Percentiles rank a stretch among this genome's conserved stretches.
These are phyloP conservation scores for Cytospora leucostoma DNA, from an alignment of 2,329 filamentous ascomycete species.

Conservation along the genomic window DNA sequence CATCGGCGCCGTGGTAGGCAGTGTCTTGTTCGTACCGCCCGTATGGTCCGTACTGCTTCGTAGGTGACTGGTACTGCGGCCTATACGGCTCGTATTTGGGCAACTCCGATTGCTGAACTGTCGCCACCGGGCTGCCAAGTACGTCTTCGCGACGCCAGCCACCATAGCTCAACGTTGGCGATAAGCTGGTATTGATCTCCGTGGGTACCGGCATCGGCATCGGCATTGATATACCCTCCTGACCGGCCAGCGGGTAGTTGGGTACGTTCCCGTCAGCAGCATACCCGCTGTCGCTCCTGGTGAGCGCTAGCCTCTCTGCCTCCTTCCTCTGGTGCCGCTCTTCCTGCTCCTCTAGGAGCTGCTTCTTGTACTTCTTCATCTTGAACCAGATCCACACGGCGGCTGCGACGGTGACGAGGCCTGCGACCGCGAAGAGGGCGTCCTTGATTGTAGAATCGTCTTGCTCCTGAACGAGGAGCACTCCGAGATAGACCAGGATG, in stretches of 20 bases:
- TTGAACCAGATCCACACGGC: conserved; percentile 41
- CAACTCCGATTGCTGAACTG: background rate
- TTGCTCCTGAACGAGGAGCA: conserved; percentile 37
- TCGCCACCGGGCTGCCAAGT: background rate
- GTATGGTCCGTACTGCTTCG: background rate
- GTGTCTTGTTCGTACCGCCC: conserved; percentile 8
- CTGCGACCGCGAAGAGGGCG: conserved; percentile 39
- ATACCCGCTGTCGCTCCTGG: conserved; percentile 25
- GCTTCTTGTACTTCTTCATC: conserved; percentile 39
- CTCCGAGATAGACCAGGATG: conserved; percentile 44
- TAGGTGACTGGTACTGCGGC: conserved; percentile 11
- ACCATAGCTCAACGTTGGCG: background rate
- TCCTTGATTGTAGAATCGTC: conserved; percentile 37
- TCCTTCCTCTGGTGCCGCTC: conserved; percentile 26
- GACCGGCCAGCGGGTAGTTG: background rate
- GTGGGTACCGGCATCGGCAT: background rate
- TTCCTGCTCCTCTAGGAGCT: conserved; percentile 40
- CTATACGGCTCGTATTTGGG: conserved; percentile 19
- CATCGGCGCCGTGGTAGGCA: conserved; percentile 11
- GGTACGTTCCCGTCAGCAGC: background rate
- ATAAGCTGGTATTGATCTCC: background rate
- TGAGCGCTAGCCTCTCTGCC: conserved; percentile 21
- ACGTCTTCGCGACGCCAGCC: background rate
- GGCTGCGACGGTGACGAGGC: conserved; percentile 39
- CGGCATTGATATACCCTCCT: background rate